phyloP scores from a whole-genome alignment of 768 basidiomycete species.

The Mrakia frigida region DNA sequence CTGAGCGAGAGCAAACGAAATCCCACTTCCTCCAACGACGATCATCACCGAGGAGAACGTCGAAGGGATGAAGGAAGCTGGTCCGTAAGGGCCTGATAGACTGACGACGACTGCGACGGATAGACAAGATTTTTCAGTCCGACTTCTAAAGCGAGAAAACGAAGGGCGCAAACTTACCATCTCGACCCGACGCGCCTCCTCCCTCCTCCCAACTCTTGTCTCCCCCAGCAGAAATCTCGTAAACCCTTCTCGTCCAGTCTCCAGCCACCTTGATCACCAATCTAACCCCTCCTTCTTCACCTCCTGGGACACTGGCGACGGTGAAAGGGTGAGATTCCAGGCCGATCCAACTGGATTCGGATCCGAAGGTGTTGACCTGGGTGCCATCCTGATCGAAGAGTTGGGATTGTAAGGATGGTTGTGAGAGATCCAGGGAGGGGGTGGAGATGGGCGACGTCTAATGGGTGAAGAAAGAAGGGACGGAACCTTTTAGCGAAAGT shows the following conservation, averaged over 20 bases:
- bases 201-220: neutral
- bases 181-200: neutral
- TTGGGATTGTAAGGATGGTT: slow-evolving; percentile 32
- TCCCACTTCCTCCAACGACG: slow-evolving; percentile 33
- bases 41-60: slow-evolving; percentile 33
- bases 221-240: slow-evolving; percentile 21
- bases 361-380: slow-evolving; percentile 35
- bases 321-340: slow-evolving; percentile 35
- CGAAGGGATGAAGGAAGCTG: slow-evolving; percentile 32
- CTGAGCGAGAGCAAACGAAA: slow-evolving; percentile 33
- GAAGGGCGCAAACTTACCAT: neutral
- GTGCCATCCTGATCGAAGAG: slow-evolving; percentile 25
- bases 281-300: slow-evolving; percentile 7
- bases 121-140: neutral
- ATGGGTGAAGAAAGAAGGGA: too few species aligned
- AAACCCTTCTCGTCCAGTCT: slow-evolving; percentile 33
- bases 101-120: slow-evolving; percentile 17
- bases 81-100: slow-evolving; percentile 34
- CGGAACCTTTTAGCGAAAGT: too few species aligned
- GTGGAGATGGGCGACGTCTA: neutral
- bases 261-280: slow-evolving; percentile 32
- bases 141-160: too few species aligned
- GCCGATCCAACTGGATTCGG: slow-evolving; percentile 26
- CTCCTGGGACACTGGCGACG: slow-evolving; percentile 21
- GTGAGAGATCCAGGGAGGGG: slow-evolving; percentile 29